Conservation (phyloP, 305 asterid species). For the Fraxinus albicans region DNA sequence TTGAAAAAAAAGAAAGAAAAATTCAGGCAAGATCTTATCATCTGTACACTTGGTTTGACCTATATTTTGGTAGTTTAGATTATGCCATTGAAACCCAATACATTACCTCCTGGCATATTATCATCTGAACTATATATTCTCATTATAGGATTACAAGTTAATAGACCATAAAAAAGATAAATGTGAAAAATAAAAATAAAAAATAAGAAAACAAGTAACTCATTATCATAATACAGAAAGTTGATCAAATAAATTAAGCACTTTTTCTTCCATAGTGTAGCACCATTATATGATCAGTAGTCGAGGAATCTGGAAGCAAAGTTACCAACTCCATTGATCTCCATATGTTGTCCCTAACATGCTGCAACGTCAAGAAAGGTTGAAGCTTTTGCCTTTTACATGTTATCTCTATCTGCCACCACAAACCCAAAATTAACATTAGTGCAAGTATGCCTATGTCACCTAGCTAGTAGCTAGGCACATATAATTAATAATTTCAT, state of each 20-base stretch:
- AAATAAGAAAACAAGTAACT: background rate
- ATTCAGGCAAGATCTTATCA: too few relatives aligned
- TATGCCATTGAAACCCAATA: background rate
- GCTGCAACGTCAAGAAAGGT: background rate
- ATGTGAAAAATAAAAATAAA: background rate
- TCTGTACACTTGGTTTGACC: too few relatives aligned
- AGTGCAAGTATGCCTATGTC: background rate
- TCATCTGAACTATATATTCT: background rate
- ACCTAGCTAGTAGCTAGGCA: too few relatives aligned
- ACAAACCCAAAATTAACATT: background rate
- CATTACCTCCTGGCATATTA: background rate
- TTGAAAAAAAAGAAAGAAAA: too few relatives aligned
- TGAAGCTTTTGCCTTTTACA: background rate
- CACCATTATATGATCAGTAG: slow-evolving; percentile 33
- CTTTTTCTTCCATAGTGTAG: slow-evolving; percentile 32
- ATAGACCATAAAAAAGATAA: background rate
- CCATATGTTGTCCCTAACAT: background rate
- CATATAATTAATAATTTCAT: too few relatives aligned
- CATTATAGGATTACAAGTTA: background rate
- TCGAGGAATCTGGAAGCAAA: slow-evolving; percentile 24
- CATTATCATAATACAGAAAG: background rate
- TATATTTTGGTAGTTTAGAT: background rate
- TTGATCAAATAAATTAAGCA: background rate
- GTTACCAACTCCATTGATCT: slow-evolving; percentile 12
- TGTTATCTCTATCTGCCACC: background rate